Percentiles rank a stretch among this genome's conserved stretches.
These are phyloP conservation scores for Haplosporangium gracile DNA, from an alignment of 192 early-diverging fungal species.

Conservation along the genomic window DNA sequence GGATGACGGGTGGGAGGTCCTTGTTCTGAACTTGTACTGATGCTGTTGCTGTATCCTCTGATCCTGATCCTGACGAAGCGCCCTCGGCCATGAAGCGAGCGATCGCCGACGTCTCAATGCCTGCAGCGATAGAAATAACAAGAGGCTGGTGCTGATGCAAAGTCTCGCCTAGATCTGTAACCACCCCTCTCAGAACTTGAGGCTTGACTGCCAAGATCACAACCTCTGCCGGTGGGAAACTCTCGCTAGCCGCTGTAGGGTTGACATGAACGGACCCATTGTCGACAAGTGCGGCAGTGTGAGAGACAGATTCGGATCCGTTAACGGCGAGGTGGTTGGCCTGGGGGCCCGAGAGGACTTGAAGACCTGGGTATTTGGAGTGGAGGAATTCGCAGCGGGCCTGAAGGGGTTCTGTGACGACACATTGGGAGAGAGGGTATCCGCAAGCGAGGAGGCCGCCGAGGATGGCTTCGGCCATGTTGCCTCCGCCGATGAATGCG, in stretches of 20 bases:
- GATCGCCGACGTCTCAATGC: slow-evolving; percentile 83
- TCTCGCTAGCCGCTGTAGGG: slow-evolving; percentile 19
- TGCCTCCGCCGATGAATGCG: slow-evolving; percentile 91
- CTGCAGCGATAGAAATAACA: slow-evolving; percentile 92
- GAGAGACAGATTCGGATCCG: slow-evolving; percentile 51
- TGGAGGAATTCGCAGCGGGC: slow-evolving; percentile 74
- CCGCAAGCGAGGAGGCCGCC: slow-evolving; percentile 87
- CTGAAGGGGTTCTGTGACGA: slow-evolving; percentile 84
- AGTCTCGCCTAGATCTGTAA: slow-evolving; percentile 65
- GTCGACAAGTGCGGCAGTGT: slow-evolving; percentile 19
- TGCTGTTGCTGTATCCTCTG: neutral
- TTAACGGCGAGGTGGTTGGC: slow-evolving; percentile 74
- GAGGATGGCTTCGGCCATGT: slow-evolving; percentile 95
- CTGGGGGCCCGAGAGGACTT: slow-evolving; percentile 60
- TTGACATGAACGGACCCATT: slow-evolving; percentile 40
- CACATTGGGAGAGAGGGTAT: slow-evolving; percentile 74
- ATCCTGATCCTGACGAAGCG: neutral
- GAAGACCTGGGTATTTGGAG: slow-evolving; percentile 70
- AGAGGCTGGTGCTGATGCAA: slow-evolving; percentile 72
- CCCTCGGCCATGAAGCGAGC: slow-evolving; percentile 74
- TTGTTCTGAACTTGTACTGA: slow-evolving; percentile 16
- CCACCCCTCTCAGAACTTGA: slow-evolving; percentile 83
- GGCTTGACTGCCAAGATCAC: slow-evolving; percentile 94
- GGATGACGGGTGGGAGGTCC: slow-evolving; percentile 69
- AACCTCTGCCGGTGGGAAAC: slow-evolving; percentile 67